Percentiles rank a stretch among this genome's conserved stretches.
Conservation (phyloP, 768 basidiomycete genomes). For the Tulasnella calospora region DNA sequence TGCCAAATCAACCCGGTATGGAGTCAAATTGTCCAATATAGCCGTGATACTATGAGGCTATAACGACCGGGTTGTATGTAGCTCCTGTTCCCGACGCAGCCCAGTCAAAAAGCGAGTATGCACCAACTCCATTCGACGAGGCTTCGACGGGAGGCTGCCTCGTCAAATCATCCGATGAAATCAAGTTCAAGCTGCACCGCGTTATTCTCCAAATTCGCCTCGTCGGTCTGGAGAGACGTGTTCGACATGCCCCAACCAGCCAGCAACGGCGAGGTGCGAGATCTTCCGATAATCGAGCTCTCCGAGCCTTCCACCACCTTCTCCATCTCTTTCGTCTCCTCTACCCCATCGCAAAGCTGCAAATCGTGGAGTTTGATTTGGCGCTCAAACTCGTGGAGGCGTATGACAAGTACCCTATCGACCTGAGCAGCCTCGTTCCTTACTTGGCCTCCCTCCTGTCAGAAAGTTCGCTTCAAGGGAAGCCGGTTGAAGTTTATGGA, state of each 20-base stretch:
- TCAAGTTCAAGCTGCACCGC: not conserved
- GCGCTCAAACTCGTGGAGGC: not conserved
- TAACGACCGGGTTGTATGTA: not conserved
- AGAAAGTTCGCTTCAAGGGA: not conserved
- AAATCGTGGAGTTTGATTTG: not conserved
- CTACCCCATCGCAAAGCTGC: not conserved
- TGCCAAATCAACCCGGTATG: not conserved
- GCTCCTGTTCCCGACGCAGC: not conserved
- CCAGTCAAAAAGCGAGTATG: not conserved
- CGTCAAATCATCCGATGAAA: not conserved
- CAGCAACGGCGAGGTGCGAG: not conserved
- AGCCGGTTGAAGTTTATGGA: slow-evolving; percentile 7
- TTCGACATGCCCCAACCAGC: slow-evolving; percentile 4
- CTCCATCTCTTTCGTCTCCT: not conserved
- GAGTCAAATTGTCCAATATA: not conserved
- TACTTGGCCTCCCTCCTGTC: not conserved
- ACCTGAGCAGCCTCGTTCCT: not conserved
- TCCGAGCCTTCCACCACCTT: slow-evolving; percentile 1
- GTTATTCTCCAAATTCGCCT: slow-evolving; percentile 6
- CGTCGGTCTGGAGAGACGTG: not conserved
- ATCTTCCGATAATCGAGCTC: not conserved
- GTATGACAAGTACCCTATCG: slow-evolving; percentile 7
- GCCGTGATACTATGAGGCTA: not conserved
- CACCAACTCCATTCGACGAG: not conserved
- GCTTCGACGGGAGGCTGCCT: not conserved